Evolutionary conservation across 2,329 filamentous ascomycete genomes (phyloP).

Genomic region (Aspergillus felis): DNA sequence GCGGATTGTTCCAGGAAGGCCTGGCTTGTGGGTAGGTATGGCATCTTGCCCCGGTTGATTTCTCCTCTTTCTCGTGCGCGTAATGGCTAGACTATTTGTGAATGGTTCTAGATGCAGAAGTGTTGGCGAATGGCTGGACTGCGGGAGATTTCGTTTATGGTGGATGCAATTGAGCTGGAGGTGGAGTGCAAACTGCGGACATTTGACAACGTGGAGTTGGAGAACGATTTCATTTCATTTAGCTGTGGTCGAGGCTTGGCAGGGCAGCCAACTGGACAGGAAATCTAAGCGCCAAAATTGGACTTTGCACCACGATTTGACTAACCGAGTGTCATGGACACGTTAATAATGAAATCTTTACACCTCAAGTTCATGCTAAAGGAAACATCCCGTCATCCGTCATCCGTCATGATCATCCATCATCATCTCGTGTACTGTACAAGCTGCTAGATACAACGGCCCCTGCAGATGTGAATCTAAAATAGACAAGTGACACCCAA

Average conservation of each 20-base stretch:
- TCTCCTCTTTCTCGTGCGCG: background rate
- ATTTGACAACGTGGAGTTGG: background rate
- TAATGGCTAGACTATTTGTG: background rate
- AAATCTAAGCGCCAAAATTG: background rate
- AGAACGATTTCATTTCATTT: background rate
- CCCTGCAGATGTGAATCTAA: background rate
- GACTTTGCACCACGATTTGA: background rate
- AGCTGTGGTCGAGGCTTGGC: background rate
- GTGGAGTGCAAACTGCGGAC: background rate
- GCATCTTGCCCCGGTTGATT: slow-evolving; percentile 54
- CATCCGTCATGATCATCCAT: background rate
- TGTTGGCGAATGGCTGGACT: background rate
- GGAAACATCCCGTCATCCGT: background rate
- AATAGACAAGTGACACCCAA: background rate
- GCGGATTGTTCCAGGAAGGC: slow-evolving; percentile 88
- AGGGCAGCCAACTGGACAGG: background rate
- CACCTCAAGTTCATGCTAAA: background rate
- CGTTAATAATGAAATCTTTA: background rate
- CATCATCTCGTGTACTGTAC: background rate
- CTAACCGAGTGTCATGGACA: background rate
- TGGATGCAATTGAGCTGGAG: background rate
- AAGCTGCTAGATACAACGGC: background rate
- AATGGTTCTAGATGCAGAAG: background rate
- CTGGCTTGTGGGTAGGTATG: slow-evolving; percentile 74
- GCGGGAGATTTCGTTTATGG: background rate